A percentile compares a stretch with the other conserved stretches of the same genome.
phyloP scores from a whole-genome alignment of 441 rosid species.

The Melastoma candidum region DNA sequence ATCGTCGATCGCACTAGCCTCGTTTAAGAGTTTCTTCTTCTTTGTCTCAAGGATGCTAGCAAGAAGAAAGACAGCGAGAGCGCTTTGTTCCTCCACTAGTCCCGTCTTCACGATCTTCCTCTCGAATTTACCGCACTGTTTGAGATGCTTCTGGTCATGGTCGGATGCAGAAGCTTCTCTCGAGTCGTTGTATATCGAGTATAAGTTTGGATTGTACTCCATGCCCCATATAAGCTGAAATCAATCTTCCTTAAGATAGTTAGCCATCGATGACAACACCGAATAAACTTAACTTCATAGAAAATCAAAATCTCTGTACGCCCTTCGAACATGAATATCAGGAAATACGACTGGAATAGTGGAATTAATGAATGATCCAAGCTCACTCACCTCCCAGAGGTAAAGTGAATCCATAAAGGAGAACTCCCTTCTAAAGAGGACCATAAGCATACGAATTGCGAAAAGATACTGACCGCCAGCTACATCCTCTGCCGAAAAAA shows the following conservation, averaged over 20 bases:
- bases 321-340: neutral
- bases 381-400: conserved; percentile 87
- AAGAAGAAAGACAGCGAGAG: conserved; percentile 57
- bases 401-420: conserved; percentile 76
- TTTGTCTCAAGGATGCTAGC: conserved; percentile 83
- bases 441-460: conserved; percentile 97
- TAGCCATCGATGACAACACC: too few relatives aligned
- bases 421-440: conserved; percentile 90
- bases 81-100: conserved; percentile 29
- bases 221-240: conserved; percentile 95
- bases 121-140: conserved; percentile 80
- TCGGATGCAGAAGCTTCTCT: conserved; percentile 9
- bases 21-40: conserved; percentile 69
- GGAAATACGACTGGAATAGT: neutral
- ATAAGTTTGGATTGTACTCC: conserved; percentile 89
- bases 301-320: too few relatives aligned
- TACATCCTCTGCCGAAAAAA: conserved; percentile 58
- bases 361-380: conserved; percentile 1
- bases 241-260: conserved; percentile 15
- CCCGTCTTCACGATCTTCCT: conserved; percentile 46
- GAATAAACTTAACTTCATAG: too few relatives aligned
- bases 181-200: conserved; percentile 41
- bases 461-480: conserved; percentile 90
- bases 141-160: conserved; percentile 36
- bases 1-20: conserved; percentile 84